Conservation (phyloP, 2,329 filamentous ascomycete genomes). For the Fusarium floridanum region DNA sequence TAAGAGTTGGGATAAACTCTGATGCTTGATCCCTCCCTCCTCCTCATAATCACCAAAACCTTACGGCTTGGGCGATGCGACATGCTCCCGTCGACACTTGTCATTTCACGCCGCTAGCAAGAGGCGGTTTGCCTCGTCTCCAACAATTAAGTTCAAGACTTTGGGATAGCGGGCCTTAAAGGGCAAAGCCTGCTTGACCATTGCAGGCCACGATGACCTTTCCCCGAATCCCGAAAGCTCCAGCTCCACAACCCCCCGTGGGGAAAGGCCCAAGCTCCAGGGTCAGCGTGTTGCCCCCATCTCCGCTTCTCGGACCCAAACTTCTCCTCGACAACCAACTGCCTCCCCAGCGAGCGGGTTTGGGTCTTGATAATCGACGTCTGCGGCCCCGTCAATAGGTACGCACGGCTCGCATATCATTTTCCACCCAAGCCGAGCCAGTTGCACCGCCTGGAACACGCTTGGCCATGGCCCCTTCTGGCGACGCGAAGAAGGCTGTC, state of each 20-base stretch:
- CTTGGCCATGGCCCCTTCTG: conserved; percentile 33
- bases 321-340: conserved; percentile 24
- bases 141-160: background rate
- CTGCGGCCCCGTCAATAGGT: conserved; percentile 2
- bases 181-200: background rate
- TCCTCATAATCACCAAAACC: background rate
- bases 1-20: background rate
- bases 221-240: conserved; percentile 1
- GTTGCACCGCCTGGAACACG: background rate
- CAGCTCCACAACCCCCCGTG: conserved; percentile 24
- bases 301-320: conserved; percentile 31
- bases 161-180: background rate
- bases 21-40: background rate
- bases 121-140: background rate
- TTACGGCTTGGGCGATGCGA: background rate
- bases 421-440: background rate
- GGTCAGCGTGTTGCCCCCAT: conserved; percentile 8
- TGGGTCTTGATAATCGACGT: background rate
- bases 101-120: conserved; percentile 11
- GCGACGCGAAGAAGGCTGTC: conserved; percentile 29
- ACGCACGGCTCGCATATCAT: background rate
- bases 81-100: background rate
- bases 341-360: background rate
- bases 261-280: conserved; percentile 37
- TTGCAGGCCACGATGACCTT: conserved; percentile 3